Evolutionary conservation across 2,329 filamentous ascomycete genomes (phyloP).

Genomic region (Grosmannia huntii): DNA sequence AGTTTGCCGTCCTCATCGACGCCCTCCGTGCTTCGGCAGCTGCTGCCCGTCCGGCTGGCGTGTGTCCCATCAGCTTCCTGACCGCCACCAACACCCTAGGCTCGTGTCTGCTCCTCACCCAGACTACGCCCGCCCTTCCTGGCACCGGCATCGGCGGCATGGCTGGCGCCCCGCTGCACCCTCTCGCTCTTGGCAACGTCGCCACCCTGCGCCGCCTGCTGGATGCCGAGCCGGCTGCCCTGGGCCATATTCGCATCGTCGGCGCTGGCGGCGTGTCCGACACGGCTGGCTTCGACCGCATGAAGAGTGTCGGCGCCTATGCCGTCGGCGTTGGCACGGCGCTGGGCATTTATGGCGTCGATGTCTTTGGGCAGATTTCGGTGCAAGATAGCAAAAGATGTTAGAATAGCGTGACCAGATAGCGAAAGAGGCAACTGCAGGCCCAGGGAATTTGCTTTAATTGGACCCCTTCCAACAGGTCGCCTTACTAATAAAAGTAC

Average conservation of each 20-base stretch:
- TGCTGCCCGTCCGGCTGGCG: conserved; percentile 9
- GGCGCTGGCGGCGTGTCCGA: conserved; percentile 64
- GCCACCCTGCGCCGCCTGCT: conserved; percentile 50
- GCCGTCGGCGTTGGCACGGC: conserved; percentile 60
- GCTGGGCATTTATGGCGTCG: conserved; percentile 48
- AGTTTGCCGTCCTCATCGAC: conserved; percentile 45
- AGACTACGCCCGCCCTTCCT: conserved; percentile 33
- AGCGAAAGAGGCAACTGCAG: neutral
- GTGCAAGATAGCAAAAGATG: neutral
- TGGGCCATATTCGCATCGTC: conserved; percentile 49
- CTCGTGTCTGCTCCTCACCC: conserved; percentile 45
- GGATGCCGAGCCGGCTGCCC: conserved; percentile 27
- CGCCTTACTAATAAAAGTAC: neutral
- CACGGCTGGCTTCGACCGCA: conserved; percentile 46
- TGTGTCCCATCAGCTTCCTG: conserved; percentile 48
- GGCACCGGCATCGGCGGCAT: conserved; percentile 53
- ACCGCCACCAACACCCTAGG: conserved; percentile 65
- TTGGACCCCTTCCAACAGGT: neutral
- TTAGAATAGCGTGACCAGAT: neutral
- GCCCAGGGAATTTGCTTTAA: neutral
- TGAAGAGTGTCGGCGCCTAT: conserved; percentile 52
- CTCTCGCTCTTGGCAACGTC: conserved; percentile 64
- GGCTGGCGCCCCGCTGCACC: conserved; percentile 59
- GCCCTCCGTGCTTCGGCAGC: conserved; percentile 29
- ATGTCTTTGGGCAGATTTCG: conserved; percentile 56